phyloP scores from a whole-genome alignment of 257 asterid genomes.

The Forsythia suspensa region DNA sequence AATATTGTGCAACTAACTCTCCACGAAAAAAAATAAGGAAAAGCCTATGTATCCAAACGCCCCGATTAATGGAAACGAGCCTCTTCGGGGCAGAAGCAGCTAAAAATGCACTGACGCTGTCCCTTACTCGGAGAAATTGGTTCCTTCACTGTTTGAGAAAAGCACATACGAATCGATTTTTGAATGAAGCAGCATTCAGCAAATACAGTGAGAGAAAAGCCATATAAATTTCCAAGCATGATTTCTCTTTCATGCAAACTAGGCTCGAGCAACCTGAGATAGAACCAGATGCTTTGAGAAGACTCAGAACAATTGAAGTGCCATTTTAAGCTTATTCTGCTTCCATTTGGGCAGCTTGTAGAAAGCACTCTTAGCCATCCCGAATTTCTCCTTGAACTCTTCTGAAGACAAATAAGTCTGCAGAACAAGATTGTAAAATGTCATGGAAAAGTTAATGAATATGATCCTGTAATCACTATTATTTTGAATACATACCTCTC shows the following conservation, averaged over 20 bases:
- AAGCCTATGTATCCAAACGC: constrained; percentile 31
- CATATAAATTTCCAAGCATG: constrained; percentile 24
- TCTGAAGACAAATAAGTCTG: constrained; percentile 65
- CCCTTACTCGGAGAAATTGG: constrained; percentile 31
- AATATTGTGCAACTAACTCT: constrained; percentile 42
- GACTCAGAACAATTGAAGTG: constrained; percentile 60
- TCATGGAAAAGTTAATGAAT: constrained; percentile 6
- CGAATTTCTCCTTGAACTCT: constrained; percentile 76
- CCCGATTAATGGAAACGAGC: constrained; percentile 31
- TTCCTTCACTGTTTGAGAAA: constrained; percentile 12
- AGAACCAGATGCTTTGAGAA: constrained; percentile 9
- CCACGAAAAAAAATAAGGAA: constrained; percentile 14
- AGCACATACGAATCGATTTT: not conserved
- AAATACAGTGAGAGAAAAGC: constrained; percentile 1
- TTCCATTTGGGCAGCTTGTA: constrained; percentile 83
- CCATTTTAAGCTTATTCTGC: constrained; percentile 64
- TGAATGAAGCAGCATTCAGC: constrained; percentile 13
- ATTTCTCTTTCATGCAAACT: constrained; percentile 23
- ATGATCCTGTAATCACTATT: not conserved
- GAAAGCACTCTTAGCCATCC: constrained; percentile 58
- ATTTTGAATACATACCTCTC: constrained; percentile 57
- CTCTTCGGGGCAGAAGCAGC: constrained; percentile 50
- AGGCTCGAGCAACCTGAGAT: constrained; percentile 25
- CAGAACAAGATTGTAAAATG: constrained; percentile 11
- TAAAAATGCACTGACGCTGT: constrained; percentile 55